Conservation (phyloP, 805 yeast genomes). For the Kodamaea restingae region DNA sequence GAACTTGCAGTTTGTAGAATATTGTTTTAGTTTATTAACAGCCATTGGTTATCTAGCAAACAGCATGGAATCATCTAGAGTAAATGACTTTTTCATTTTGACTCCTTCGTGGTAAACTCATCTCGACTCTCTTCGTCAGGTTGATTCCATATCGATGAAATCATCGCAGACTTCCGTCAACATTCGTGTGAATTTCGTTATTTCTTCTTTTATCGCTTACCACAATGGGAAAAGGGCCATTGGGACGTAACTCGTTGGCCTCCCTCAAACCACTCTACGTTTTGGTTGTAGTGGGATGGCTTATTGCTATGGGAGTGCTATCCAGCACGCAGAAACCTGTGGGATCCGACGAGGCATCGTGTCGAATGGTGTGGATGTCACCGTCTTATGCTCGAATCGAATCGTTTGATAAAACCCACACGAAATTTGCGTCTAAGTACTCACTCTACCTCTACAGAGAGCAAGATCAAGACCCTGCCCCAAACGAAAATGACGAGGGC, state of each 20-base stretch:
- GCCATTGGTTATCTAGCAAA: no score
- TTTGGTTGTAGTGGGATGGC: slow-evolving; percentile 3
- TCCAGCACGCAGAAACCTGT: slow-evolving; percentile 15
- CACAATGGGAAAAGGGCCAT: not conserved
- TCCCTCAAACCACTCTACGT: slow-evolving; percentile 4
- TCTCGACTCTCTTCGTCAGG: no score
- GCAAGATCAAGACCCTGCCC: slow-evolving; percentile 60
- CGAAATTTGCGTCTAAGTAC: slow-evolving; percentile 74
- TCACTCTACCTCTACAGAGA: slow-evolving; percentile 85
- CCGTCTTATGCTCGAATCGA: slow-evolving; percentile 76
- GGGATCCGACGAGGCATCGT: slow-evolving; percentile 40
- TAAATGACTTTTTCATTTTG: no score
- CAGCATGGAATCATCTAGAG: no score
- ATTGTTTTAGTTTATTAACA: no score
- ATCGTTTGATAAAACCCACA: slow-evolving; percentile 67
- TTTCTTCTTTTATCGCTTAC: no score
- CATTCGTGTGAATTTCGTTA: not conserved
- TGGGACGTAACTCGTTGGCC: slow-evolving; percentile 1
- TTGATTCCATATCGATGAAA: no score
- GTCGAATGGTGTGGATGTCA: slow-evolving; percentile 72
- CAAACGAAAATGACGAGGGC: slow-evolving; percentile 35
- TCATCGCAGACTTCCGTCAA: no score
- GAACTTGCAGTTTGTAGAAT: no score
- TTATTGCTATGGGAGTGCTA: slow-evolving; percentile 3
- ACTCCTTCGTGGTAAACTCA: no score